Evolutionary conservation across 2,329 filamentous ascomycete species (phyloP), one percentile per base, ranked within the genome.

Genomic region (Microsporum audouinii): DNA sequence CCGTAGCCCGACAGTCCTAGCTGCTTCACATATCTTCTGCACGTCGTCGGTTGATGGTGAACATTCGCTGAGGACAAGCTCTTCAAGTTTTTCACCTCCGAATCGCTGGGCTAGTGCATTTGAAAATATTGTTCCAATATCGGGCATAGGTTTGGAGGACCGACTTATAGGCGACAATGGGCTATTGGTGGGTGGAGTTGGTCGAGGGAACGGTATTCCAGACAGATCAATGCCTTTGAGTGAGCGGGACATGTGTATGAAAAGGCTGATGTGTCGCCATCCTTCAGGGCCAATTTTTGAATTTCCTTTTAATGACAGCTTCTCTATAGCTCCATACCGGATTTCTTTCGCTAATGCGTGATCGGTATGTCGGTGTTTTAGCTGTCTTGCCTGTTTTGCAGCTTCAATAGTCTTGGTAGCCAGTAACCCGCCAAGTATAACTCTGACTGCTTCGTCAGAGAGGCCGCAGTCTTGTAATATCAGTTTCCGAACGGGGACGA

Each of bases 211-310:
- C 2, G 84, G 82, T 62, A 96, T 86, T 68, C 89, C 87, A 0
- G 91, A 95, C 33, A 97, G 72, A 71, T 99, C 94, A 29, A 97
- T 82, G 4, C 83, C 87, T 72, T 91, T 91, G 61, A 99, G 79
- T 0, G 91, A 91, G 64, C 85, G 86, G 67, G 89, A 96, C 78
- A 96, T 86, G 74, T 96, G 89, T 59, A 96, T 80, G 71, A 97
- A 99, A 5, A 96, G 78, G 45, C 87, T 88, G 61, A 97, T 85
- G 70, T 97, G 85, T 68, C 87, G 91, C 94, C 94, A 99, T 14
- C 92, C 94, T 65, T 95, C 88, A 0, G 81, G 79, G 0, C 89
- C 88, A 63, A 97, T 86, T 68, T 91, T 92, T 1, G 80, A 75
- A 71, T 97, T 97, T 74, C 95, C 90, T 75, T 95, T 96, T 47